Conservation (phyloP, 768 basidiomycete genomes). For the Russula brevipes region DNA sequence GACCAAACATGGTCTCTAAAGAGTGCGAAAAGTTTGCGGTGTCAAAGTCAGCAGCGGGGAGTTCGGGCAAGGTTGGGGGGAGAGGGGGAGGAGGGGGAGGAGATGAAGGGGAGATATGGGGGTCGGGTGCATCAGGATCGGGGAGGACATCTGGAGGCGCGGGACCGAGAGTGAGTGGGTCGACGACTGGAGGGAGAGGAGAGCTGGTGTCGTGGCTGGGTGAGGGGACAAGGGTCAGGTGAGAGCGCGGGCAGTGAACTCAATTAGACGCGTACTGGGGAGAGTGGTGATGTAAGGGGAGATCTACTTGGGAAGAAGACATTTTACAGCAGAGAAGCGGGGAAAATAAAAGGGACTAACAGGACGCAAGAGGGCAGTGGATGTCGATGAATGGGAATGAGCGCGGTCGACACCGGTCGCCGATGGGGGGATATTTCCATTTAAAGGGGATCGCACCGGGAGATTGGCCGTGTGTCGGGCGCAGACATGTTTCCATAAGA, state of each 20-base stretch:
- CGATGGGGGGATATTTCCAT: not conserved
- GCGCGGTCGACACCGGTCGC: not conserved
- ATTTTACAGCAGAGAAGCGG: constrained; percentile 1
- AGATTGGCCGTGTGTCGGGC: not conserved
- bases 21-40: not conserved
- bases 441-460: not conserved
- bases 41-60: constrained; percentile 7
- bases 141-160: constrained; percentile 7
- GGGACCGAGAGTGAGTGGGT: not conserved
- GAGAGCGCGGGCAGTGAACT: constrained; percentile 6
- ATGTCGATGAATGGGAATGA: not conserved
- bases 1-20: constrained; percentile 21
- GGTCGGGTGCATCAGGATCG: not conserved
- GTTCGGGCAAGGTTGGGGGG: constrained; percentile 18
- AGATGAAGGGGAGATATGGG: not conserved
- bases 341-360: not conserved
- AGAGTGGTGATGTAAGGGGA: constrained; percentile 12
- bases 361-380: not conserved
- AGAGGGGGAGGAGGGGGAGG: not conserved
- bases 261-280: constrained; percentile 15
- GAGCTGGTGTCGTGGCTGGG: not conserved
- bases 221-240: constrained; percentile 5
- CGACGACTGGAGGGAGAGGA: not conserved
- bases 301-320: constrained; percentile 18
- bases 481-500: not conserved